Base-by-base conservation (phyloP, 306 rosid genomes). In the Casuarina glauca region DNA sequence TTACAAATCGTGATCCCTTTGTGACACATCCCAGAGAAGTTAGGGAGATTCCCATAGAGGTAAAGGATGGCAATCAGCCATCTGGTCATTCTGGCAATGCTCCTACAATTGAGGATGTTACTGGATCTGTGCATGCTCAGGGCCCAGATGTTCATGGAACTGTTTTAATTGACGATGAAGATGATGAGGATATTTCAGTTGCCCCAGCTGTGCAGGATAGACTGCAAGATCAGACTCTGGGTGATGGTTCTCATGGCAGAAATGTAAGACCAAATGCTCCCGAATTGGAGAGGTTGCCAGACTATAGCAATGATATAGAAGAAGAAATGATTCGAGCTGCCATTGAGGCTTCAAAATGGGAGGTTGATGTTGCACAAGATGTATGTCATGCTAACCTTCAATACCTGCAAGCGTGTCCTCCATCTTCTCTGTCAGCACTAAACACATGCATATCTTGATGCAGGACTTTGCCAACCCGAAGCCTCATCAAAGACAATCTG, bases 241-340 rank as follows among this genome's bases (percentile, higher is more conserved):
- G 71, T 82, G 87, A 83, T 78, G 62, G 85, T 72, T 80, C 90
- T 73, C 89, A 50, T 52, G 77, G 26, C 66, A 80, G 60, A 71
- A 79, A 53, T 79, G 73, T 77, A 68, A 71, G 77, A 72, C 90
- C 90, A 0, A 79, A 82, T 86, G 93, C 88, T 84, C 94, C 91
- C 55, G 80, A 61, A 26, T 55, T 82, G 78, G 92, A 86, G 51
- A 85, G 79, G 74, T 81, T 84, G 49, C 90, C 82, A 39, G 88
- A 93, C 78, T 75, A 78, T 79, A 53, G 75, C 67, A 89, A 92
- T 84, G 98, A 95, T 77, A 88, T 91, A 82, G 98, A 95, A 86
- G 98, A 95, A 87, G 93, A 92, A 86, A 95, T 95, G 97, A 82
- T 95, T 45, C 97, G 86, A 57, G 97, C 98, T 81, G 98, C 97